Base-by-base conservation (phyloP, 331 rosid species). In the Spiraea crenata region DNA sequence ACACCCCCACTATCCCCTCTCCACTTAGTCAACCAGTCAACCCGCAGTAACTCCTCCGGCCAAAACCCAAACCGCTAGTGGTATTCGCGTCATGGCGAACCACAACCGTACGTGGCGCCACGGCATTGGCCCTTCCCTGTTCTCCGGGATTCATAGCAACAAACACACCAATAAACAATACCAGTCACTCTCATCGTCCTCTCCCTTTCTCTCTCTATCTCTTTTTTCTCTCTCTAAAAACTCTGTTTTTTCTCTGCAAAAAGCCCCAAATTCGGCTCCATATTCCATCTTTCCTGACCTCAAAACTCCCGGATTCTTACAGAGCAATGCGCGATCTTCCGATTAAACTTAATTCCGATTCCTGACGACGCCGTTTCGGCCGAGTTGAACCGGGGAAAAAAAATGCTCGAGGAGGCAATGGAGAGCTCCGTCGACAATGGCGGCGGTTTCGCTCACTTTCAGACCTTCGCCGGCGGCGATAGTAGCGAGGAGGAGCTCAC, bases 401-500 rank as follows among this genome's bases (percentile, higher is more conserved):
- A 25, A 25, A 91, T 93, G 99, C 83, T 93, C 39, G 90, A 89
- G 73, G 90, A 89, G 73, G 92, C 99, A 65, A 83, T 95, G 81
- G 96, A 91, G 81, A 95, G 90, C 76, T 91, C 96, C 60, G 84
- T 93, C 62, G 83, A 89, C 75, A 96, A 96, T 73, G 96, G 88
- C 75, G 97, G 97, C 74, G 96, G 88, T 3, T 91, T 89, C 88
- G 76, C 97, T 1, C 95, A 91, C 60, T 80, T 91, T 57, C 99
- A 89, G 84, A 90, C 87, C 80, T 85, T 86, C 59, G 97, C 97
- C 4, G 99, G 87, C 59, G 97, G 99, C 4, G 99, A 95, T 49
- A 91, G 97, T 20, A 89, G 99, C 42, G 99, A 95, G 52, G 99
- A 95, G 75, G 99, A 95, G 87, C 92, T 95, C 2, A 89, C 99